These are phyloP conservation scores for Endotrypanum monterogeii DNA, from an alignment of 208 protist genomes.

Conservation along the genomic window DNA sequence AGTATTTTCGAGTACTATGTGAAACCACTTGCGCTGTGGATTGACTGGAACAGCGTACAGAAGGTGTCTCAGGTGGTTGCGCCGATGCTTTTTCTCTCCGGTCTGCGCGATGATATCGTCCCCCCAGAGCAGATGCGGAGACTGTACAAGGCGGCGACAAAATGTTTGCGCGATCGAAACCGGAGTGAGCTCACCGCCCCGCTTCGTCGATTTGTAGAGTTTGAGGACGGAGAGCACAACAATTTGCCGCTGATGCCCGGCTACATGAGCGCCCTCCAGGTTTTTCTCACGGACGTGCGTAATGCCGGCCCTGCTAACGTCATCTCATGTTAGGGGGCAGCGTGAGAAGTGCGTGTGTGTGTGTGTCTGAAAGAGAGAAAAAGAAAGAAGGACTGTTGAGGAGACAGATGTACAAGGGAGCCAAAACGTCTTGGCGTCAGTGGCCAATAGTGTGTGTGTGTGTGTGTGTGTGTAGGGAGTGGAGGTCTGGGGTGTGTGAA, in stretches of 20 bases:
- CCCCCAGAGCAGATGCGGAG: constrained; percentile 78
- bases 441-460: too few species aligned
- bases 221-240: constrained; percentile 81
- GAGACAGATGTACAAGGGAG: not conserved
- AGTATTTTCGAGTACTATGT: constrained; percentile 70
- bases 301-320: constrained; percentile 3
- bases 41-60: constrained; percentile 72
- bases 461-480: too few species aligned
- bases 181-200: constrained; percentile 15
- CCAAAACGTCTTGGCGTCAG: too few species aligned
- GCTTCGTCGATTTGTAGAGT: constrained; percentile 61
- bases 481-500: too few species aligned
- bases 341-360: not conserved
- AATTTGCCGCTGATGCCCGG: constrained; percentile 47
- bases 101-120: constrained; percentile 82
- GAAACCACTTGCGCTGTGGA: constrained; percentile 73
- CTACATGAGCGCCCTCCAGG: constrained; percentile 60
- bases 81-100: constrained; percentile 87
- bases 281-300: constrained; percentile 56
- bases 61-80: constrained; percentile 31
- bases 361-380: too few species aligned
- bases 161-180: constrained; percentile 22
- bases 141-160: constrained; percentile 53
- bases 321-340: constrained; percentile 1
- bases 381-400: not conserved